Evolutionary conservation across 495 filamentous ascomycete species (phyloP), one percentile per base, ranked within the genome.

Genomic region (Penicillium desertorum): DNA sequence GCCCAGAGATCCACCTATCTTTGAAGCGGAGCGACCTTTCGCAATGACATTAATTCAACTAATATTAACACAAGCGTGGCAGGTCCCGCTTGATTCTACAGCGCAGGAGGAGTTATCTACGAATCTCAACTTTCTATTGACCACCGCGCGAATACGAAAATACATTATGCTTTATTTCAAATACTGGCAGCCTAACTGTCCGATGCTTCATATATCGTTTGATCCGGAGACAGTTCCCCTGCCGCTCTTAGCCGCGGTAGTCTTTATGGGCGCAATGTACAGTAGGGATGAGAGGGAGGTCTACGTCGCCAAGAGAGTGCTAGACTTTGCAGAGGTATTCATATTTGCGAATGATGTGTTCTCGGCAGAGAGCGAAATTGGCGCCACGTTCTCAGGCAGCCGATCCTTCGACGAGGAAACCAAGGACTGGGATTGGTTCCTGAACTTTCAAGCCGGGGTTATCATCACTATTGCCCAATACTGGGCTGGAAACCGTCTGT

Each of bases 221-320:
- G 67, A 77, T 45, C 61, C 70, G 8, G 73, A 76, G 19, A 63
- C 62, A 1, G 67, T 67, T 9, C 58, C 75, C 5, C 52, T 73
- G 48, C 68, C 76, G 0, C 62, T 81, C 1, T 63, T 81, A 5
- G 65, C 72, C 3, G 60, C 69, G 7, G 64, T 81, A 3, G 61
- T 67, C 3, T 73, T 78, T 23, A 76, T 80, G 69, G 79, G 79
- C 7, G 79, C 76, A 0, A 78, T 80, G 69, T 81, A 81, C 54
- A 76, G 74, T 25, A 58, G 59, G 7, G 72, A 77, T 36, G 64
- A 72, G 32, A 66, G 63, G 47, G 79, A 80, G 45, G 56, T 66
- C 0, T 64, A 64, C 20, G 59, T 66, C 17, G 75, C 76, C 6
- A 78, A 76, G 50, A 61, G 71, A 23, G 47, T 79, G 19, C 61